Percentiles rank a stretch among this genome's conserved stretches.
These are phyloP conservation scores for Pyricularia pennisetigena DNA, from an alignment of 2,329 filamentous ascomycete genomes.

Conservation along the genomic window DNA sequence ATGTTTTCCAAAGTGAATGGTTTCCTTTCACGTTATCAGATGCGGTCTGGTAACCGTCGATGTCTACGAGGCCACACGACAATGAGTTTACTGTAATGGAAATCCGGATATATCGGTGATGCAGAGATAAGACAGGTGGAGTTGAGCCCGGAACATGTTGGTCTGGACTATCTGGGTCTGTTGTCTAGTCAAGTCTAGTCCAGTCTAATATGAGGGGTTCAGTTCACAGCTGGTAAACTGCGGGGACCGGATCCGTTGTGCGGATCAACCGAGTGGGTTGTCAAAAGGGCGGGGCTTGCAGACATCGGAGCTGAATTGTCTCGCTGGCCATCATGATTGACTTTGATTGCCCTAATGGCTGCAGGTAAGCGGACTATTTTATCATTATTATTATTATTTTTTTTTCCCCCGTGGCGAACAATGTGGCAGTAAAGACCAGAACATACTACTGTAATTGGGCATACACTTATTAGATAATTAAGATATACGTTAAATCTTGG, in stretches of 20 bases:
- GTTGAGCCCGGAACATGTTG: too few relatives aligned
- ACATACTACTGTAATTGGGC: too few relatives aligned
- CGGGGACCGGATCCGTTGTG: not conserved
- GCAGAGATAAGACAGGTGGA: not conserved
- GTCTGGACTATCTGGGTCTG: too few relatives aligned
- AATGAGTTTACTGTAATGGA: not conserved
- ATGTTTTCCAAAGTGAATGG: constrained; percentile 12
- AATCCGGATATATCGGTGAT: not conserved
- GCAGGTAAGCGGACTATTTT: too few relatives aligned
- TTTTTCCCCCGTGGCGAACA: too few relatives aligned
- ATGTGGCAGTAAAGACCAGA: too few relatives aligned
- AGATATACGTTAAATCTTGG: too few relatives aligned
- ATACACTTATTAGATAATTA: too few relatives aligned
- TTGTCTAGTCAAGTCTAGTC: too few relatives aligned
- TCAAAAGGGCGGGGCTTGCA: not conserved
- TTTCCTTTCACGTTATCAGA: not conserved
- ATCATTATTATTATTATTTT: too few relatives aligned
- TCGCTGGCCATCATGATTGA: not conserved
- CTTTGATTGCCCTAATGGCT: not conserved
- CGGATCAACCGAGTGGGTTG: not conserved
- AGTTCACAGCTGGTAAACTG: not conserved
- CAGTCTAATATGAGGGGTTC: not conserved
- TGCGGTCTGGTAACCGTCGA: not conserved
- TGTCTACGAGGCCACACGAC: not conserved
- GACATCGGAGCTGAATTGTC: not conserved